Evolutionary conservation across 495 filamentous ascomycete genomes (phyloP), one percentile per base, ranked within the genome.

Genomic region (Halenospora varia): DNA sequence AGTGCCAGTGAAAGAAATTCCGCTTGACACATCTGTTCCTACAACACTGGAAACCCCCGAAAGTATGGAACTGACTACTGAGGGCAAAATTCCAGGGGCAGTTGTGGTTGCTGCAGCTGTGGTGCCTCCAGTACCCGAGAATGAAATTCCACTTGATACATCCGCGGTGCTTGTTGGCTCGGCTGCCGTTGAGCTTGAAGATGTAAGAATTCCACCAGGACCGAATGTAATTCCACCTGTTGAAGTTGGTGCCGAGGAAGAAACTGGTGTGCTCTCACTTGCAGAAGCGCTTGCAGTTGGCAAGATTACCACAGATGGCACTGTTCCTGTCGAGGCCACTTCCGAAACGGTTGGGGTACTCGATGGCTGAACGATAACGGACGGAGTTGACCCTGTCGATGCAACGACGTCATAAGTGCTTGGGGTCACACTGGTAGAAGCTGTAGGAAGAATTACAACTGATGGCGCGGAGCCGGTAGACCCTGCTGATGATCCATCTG

Each of bases 151-250:
- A 45, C 47, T 15, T 29, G 58, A 49, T 1, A 23, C 18, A 22
- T 42, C 2, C 48, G 52, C 17, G 29, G 53, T 50, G 3, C 48
- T 15, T n/a, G 54, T 45, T 59, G 63, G 3, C 11, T 40, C 6
- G 13, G 23, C 48, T 46, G 42, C 22, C 24, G 56, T 39, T 10
- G 40, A 19, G 20, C 47, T 45, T 22, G 51, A 41, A 13, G 56
- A 53, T 9, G 65, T 59, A n/a, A 62, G 10, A 42, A 67, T 39
- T 48, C 61, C 61, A 48, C 62, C 64, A 26, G 61, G 61, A 1
- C 55, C 45, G 45, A 64, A 62, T 18, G 59, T 62, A 46, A 66
- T 66, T 25, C 29, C 63, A 55, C 48, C 19, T 2, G 49, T 29
- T 60, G 51, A 49, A 9, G 52, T 41, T n/a, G 48, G 1, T 1